Base-by-base conservation (phyloP, 495 filamentous ascomycete species). In the Penicillium longicatenatum region DNA sequence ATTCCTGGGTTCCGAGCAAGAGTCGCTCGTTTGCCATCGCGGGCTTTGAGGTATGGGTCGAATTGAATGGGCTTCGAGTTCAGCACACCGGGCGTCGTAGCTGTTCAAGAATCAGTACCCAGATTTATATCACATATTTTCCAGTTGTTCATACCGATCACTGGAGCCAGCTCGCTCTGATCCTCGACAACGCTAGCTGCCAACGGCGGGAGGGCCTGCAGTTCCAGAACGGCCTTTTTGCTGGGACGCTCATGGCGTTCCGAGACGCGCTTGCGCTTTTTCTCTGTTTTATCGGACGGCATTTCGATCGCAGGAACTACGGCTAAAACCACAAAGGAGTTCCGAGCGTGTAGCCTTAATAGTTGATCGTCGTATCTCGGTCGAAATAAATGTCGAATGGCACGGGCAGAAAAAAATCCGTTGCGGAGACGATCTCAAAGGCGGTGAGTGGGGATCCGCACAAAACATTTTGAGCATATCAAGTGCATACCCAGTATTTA, bases 231-330 rank as follows among this genome's bases (percentile, higher is more conserved):
- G 50, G 84, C 75, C 73, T 85, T 89, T 65, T 92, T 92, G 65
- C 78, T 83, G 6, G 85, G 82, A 19, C 75, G 72, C 19, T 81
- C 79, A 35, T 73, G 68, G 14, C 71, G 76, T 20, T 86, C 83
- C 3, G 79, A 82, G 31, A 69, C 65, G 61, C 88, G 81, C 76
- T 92, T 91, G 57, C 90, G 82, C 78, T 95, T 95, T 69, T 89
- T 88, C 44, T 84, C 82, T 30, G 81, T 75, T 48, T 75, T 76
- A 19, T 70, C 65, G 33, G 80, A 79, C 8, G 79, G 69, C 83
- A 86, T 88, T 52, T 43, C 78, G 60, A 24, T 11, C 44, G 48
- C 9, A 64, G 3, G 49, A 17, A 50, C 50, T 35, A 45, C 35
- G 29, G 37, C 17, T 30, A 49, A 46, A 12, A 55, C 11, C 41